Evolutionary conservation across 2,329 filamentous ascomycete species (phyloP).

Genomic region (Claviceps pazoutovae): DNA sequence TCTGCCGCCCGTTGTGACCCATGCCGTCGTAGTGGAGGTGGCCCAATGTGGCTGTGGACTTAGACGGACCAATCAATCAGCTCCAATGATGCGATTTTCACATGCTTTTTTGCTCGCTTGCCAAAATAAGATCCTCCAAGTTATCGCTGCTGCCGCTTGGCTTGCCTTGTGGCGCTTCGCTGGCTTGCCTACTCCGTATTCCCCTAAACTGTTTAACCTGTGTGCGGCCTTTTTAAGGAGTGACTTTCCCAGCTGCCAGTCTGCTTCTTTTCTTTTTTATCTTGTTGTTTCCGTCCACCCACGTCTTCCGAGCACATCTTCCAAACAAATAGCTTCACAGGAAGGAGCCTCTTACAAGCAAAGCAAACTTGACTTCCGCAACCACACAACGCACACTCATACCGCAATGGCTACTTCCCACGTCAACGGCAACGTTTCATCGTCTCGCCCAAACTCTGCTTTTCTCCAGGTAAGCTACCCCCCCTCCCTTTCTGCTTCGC

Average conservation of each 20-base stretch:
- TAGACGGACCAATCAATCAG: too few species aligned
- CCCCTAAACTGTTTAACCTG: neutral
- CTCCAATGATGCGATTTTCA: too few species aligned
- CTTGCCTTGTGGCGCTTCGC: too few species aligned
- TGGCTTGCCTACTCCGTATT: neutral
- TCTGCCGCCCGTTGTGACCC: too few species aligned
- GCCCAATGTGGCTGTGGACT: too few species aligned
- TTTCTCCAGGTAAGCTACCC: conserved; percentile 30
- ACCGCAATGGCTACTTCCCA: conserved; percentile 25
- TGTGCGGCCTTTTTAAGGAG: conserved; percentile 4
- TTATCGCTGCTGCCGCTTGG: too few species aligned
- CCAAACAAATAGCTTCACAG: neutral
- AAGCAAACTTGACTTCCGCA: neutral
- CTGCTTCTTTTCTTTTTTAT: neutral
- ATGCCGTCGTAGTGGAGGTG: too few species aligned
- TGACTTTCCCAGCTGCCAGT: neutral
- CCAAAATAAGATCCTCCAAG: too few species aligned
- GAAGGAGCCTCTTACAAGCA: neutral
- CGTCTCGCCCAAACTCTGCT: conserved; percentile 31
- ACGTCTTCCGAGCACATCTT: neutral
- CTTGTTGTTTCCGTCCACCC: too few species aligned
- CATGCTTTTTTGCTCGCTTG: too few species aligned
- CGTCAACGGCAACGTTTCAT: conserved; percentile 37
- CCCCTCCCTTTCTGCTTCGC: neutral
- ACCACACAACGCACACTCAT: neutral